phyloP scores from a whole-genome alignment of 805 yeast species.

The Yamadazyma tumulicola region DNA sequence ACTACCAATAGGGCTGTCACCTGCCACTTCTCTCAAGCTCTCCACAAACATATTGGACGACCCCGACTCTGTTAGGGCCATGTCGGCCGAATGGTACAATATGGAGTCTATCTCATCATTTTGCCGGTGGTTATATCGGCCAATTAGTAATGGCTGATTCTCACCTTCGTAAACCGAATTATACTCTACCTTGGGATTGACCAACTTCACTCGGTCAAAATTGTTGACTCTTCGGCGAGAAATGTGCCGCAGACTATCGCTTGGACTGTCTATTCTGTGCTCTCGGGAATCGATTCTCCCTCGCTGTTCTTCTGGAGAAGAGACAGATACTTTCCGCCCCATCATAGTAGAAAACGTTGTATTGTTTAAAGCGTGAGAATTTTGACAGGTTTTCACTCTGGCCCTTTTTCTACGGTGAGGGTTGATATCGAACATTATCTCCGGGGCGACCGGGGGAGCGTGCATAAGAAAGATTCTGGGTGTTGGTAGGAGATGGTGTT shows the following conservation, averaged over 20 bases:
- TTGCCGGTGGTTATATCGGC: conserved; percentile 1
- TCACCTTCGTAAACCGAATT: conserved; percentile 14
- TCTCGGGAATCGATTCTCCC: too few relatives aligned
- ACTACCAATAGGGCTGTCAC: not conserved
- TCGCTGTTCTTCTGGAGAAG: too few relatives aligned
- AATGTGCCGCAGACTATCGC: conserved; percentile 24
- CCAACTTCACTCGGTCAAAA: conserved; percentile 8
- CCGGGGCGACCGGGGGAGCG: too few relatives aligned
- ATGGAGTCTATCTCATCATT: conserved; percentile 5
- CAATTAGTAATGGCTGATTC: conserved; percentile 11
- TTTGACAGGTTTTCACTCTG: too few relatives aligned
- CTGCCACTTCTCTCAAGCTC: not conserved
- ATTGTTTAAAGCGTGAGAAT: too few relatives aligned
- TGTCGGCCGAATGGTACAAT: not conserved
- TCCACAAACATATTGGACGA: conserved; percentile 1
- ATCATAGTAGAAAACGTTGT: too few relatives aligned
- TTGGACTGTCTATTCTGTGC: too few relatives aligned
- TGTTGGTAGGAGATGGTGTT: too few relatives aligned
- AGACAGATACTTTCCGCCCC: too few relatives aligned
- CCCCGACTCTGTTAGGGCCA: not conserved
- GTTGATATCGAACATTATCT: too few relatives aligned
- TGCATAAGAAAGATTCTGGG: too few relatives aligned
- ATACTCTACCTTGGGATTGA: conserved; percentile 9
- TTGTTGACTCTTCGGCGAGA: conserved; percentile 20
- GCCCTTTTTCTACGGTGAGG: too few relatives aligned